Evolutionary conservation across 1,139 yeast genomes (phyloP).

Genomic region (Keqinozyma sinolaborantium): DNA sequence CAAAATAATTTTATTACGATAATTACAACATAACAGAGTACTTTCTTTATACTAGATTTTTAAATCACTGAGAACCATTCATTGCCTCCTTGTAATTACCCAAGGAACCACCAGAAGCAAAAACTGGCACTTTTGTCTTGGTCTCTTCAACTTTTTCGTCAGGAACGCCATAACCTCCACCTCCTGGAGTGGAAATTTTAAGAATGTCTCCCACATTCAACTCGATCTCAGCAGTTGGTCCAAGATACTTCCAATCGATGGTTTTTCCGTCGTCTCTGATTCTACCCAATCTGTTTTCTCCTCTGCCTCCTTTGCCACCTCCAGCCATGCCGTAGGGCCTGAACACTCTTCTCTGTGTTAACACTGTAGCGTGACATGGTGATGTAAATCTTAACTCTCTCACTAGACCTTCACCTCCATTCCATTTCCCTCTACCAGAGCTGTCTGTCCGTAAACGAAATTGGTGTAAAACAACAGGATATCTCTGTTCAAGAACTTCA

Average conservation of each 20-base stretch:
- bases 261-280: slow-evolving; percentile 18
- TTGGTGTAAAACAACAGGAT: slow-evolving; percentile 29
- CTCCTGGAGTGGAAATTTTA: slow-evolving; percentile 49
- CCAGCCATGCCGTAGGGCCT: slow-evolving; percentile 20
- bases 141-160: slow-evolving; percentile 3
- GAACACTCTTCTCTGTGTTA: slow-evolving; percentile 19
- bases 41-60: too few relatives aligned
- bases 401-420: slow-evolving; percentile 30
- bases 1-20: too few relatives aligned
- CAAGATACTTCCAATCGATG: slow-evolving; percentile 18
- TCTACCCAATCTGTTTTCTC: slow-evolving; percentile 55
- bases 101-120: slow-evolving; percentile 18
- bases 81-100: slow-evolving; percentile 13
- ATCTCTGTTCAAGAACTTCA: slow-evolving; percentile 34
- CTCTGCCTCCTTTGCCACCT: slow-evolving; percentile 49
- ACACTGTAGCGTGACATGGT: slow-evolving; percentile 16
- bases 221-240: slow-evolving; percentile 19
- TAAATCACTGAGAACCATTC: slow-evolving; percentile 18
- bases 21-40: too few relatives aligned
- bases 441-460: slow-evolving; percentile 26
- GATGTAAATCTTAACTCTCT: slow-evolving; percentile 19
- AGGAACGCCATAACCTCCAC: slow-evolving; percentile 46
- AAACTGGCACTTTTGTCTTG: slow-evolving; percentile 3
- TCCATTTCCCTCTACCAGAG: slow-evolving; percentile 35
- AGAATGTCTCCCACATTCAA: slow-evolving; percentile 37